Base-by-base conservation (phyloP, 169 alveolate genomes). In the Prorocentrum cordatum region DNA sequence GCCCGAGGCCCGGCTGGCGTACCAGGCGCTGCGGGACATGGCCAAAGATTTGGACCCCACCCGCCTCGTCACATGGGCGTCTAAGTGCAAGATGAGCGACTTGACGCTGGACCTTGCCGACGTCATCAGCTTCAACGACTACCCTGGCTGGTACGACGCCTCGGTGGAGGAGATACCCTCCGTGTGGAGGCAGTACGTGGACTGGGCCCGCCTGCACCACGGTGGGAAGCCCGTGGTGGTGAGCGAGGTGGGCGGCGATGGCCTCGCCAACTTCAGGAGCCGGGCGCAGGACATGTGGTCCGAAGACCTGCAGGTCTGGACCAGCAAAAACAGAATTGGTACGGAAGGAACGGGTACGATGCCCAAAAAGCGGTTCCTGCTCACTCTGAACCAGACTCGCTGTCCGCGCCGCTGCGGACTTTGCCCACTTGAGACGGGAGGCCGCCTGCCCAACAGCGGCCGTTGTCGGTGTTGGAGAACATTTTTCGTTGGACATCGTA, bases 121-220 rank as follows among this genome's bases (percentile, higher is more conserved):
- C 31, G 47, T 77, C 66, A 36, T 77, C 3, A 75, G 75, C 32
- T 77, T 77, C 88, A 77, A 77, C 16, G 88, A 77, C 88, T 77
- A 77, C 33, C 88, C 88, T 59, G 88, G 88, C n/a, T 77, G 88
- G 88, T 77, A 77, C 42, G 88, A 77, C 36, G 35, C 75, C 24
- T 27, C 64, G 16, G 75, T 77, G 39, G 16, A 42, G 75, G 75
- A 77, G 18, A 77, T 77, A 22, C 88, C 88, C 1, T 32, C 54
- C 62, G 29, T 33, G n/a, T 77, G 88, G 88, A 58, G 27, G 33
- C 54, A 45, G 26, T 77, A 77, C 22, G 88, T 75, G 16, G 45
- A 58, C 14, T 77, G 88, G 88, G 88, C 45, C 2, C 59, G 88
- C 6, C 64, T 3, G 7, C 62, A 24, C 27, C 50, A 59, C 47